Evolutionary conservation across 169 alveolate genomes (phyloP).

Genomic region (Babesia bigemina): DNA sequence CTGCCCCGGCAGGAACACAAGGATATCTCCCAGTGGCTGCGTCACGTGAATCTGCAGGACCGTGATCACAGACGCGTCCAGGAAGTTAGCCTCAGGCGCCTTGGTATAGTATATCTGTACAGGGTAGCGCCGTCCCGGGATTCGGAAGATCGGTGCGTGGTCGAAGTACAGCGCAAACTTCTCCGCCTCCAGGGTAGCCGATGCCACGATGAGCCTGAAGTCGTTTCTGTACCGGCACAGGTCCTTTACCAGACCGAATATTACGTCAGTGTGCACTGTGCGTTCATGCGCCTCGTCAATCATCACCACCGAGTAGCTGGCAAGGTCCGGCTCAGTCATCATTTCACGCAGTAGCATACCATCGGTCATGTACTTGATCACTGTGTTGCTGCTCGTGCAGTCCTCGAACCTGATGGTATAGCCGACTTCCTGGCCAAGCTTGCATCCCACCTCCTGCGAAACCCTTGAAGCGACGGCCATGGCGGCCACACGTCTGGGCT

Average conservation of each 20-base stretch:
- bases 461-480: slow-evolving; percentile 99
- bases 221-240: slow-evolving; percentile 84
- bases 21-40: slow-evolving; percentile 98
- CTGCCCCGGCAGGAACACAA: slow-evolving; percentile 98
- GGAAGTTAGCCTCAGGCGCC: slow-evolving; percentile 99
- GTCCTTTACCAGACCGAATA: slow-evolving; percentile 97
- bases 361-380: slow-evolving; percentile 99
- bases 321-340: slow-evolving; percentile 93
- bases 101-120: slow-evolving; percentile 98
- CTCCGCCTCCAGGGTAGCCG: slow-evolving; percentile 99
- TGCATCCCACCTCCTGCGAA: slow-evolving; percentile 95
- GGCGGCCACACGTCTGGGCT: slow-evolving; percentile 99
- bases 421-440: slow-evolving; percentile 97
- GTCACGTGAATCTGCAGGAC: slow-evolving; percentile 98
- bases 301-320: slow-evolving; percentile 91
- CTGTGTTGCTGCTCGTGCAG: slow-evolving; percentile 93
- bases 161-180: slow-evolving; percentile 96
- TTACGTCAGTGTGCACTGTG: slow-evolving; percentile 98
- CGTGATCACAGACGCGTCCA: slow-evolving; percentile 97
- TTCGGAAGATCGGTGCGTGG: slow-evolving; percentile 91
- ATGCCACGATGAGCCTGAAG: slow-evolving; percentile 87
- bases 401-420: slow-evolving; percentile 95
- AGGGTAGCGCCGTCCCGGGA: slow-evolving; percentile 96
- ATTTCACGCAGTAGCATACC: slow-evolving; percentile 99
- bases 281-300: slow-evolving; percentile 99